Conservation (phyloP, 1,284 basidiomycete genomes). For the Rhodotorula sp. region DNA sequence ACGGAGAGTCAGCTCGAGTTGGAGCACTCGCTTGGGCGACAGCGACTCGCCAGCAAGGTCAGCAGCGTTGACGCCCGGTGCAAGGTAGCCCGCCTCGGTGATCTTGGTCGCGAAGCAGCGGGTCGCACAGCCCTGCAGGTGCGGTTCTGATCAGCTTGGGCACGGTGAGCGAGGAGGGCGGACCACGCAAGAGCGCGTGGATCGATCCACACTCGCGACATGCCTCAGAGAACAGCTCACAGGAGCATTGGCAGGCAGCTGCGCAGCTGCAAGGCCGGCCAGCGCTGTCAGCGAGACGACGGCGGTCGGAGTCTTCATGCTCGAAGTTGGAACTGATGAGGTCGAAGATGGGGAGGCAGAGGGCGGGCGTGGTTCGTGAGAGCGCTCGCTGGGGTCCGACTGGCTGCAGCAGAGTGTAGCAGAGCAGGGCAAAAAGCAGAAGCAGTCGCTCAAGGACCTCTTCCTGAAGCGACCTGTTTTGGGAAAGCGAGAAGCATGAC, state of each 20-base stretch:
- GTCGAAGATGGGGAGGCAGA: no score
- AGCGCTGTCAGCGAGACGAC: neutral
- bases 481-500: no score
- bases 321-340: no score
- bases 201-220: neutral
- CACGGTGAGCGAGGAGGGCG: neutral
- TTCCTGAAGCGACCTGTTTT: no score
- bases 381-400: no score
- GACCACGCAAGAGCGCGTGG: neutral
- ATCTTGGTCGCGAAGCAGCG: constrained; percentile 34
- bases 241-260: constrained; percentile 11
- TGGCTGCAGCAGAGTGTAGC: no score
- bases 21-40: neutral
- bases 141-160: neutral
- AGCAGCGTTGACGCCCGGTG: constrained; percentile 12
- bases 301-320: constrained; percentile 5
- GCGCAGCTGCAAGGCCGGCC: constrained; percentile 1
- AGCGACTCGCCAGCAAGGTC: constrained; percentile 21
- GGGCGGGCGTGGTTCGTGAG: no score
- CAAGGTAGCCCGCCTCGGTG: constrained; percentile 22
- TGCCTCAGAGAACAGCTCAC: neutral
- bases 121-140: constrained; percentile 12
- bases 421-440: no score
- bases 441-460: no score
- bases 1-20: neutral